Evolutionary conservation across 129 eudicot genomes (phyloP), one percentile per base, ranked within the genome.

Genomic region (Artemisia tridentata): DNA sequence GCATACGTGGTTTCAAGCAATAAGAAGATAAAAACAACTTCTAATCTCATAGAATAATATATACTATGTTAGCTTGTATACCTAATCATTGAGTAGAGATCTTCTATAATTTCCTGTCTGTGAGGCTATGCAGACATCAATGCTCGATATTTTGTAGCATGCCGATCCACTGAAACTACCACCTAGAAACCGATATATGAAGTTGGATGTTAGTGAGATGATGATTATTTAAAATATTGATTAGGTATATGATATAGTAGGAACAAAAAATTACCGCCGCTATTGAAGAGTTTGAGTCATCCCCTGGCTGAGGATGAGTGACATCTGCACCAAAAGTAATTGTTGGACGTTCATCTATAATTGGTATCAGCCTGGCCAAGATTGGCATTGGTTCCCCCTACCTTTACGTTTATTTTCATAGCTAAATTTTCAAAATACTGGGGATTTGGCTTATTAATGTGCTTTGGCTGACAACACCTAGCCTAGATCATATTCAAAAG

Each of bases 101-200:
- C 96, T 60, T 69, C 76, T 3, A 91, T 86, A 1, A 91, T 91
- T 45, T 91, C 91, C 31, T 84, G 79, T 23, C 96, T 71, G 20
- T 72, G 91, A 18, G 69, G 62, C 57, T n/a, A n/a, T n/a, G n/a
- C n/a, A n/a, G n/a, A n/a, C n/a, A n/a, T n/a, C n/a, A n/a, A n/a
- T n/a, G n/a, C 91, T 50, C 85, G 78, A 69, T 88, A 88, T 62
- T 76, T 91, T 0, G 93, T 80, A 0, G 88, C 82, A 13, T 82
- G 48, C 96, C 96, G 86, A 56, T 91, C 97, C 88, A 88, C 82
- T 16, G 97, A 91, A 6, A 91, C 97, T 25, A 91, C 97, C 5
- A 91, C 97, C 97, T 86, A 72, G n/a, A 65, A 53, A 43, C 16
- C 15, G 13, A 34, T 43, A 16, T 27, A 27, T 27, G 5, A 27